Evolutionary conservation across 352 stramenopile genomes (phyloP), one percentile per base, ranked within the genome.

Genomic region (Phytophthora capsici): DNA sequence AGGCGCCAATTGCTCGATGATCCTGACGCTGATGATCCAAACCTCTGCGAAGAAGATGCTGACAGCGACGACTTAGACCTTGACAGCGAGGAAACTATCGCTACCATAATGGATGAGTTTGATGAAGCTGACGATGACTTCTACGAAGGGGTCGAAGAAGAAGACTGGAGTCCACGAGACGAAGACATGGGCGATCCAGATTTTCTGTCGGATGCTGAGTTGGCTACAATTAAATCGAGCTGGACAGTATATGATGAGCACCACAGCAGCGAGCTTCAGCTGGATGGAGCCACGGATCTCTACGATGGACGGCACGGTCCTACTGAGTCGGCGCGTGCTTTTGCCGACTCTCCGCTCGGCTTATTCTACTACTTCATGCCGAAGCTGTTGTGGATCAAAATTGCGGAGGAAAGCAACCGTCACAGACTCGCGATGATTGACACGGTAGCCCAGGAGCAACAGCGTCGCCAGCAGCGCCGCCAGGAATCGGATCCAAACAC

Each of bases 291-390:
- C 13, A 17, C 25, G n/a, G 46, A 19, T 40, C 7, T 53, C 0
- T 53, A 43, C 14, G 10, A n/a, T 5, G 46, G 46, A 2, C 19
- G n/a, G 13, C 40, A 19, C 3, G 46, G 46, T 12, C 12, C 28
- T 10, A 53, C 46, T 5, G 6, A 53, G 20, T 25, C 25, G 13
- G 46, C 28, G 0, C 32, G 32, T n/a, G 32, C 32, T 44, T n/a
- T n/a, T n/a, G n/a, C n/a, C n/a, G n/a, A n/a, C n/a, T n/a, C 37
- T 3, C 37, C 16, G 10, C 13, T 44, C 6, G n/a, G 26, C 17
- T 26, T 53, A n/a, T 30, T 40, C 8, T 53, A 37, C 28, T 53
- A 53, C 4, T 26, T 41, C 9, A n/a, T 17, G 38, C 46, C 26
- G 40, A 53, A 12, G n/a, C 2, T 10, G 5, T 6, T 26, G 3